Evolutionary conservation across 1,284 basidiomycete genomes (phyloP).

Genomic region (Trametes versicolor): DNA sequence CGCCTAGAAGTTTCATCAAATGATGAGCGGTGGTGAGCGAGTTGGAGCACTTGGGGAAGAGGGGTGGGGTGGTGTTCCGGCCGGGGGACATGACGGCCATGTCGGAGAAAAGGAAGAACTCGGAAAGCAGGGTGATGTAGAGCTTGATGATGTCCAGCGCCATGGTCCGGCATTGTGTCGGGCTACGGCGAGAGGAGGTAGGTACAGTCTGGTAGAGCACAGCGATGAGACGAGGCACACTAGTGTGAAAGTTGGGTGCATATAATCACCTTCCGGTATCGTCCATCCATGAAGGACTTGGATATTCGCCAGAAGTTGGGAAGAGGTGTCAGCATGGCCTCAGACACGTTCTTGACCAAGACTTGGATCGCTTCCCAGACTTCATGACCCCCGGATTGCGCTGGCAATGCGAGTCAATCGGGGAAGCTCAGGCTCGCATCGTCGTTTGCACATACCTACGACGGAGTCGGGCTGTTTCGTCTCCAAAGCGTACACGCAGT

Average conservation of each 20-base stretch:
- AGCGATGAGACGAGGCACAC: not conserved
- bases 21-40: constrained; percentile 88
- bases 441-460: constrained; percentile 60
- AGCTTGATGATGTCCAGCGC: constrained; percentile 90
- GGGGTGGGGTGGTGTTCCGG: constrained; percentile 54
- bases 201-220: constrained; percentile 35
- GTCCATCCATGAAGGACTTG: constrained; percentile 91
- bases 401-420: constrained; percentile 32
- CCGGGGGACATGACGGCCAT: constrained; percentile 65
- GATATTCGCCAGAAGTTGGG: constrained; percentile 96
- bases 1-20: constrained; percentile 81
- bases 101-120: constrained; percentile 92
- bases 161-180: constrained; percentile 90
- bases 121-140: constrained; percentile 87
- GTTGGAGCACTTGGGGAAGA: constrained; percentile 82
- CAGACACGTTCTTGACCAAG: constrained; percentile 77
- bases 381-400: constrained; percentile 63
- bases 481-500: constrained; percentile 66
- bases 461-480: constrained; percentile 69
- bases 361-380: constrained; percentile 86
- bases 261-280: constrained; percentile 79
- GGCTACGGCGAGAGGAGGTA: constrained; percentile 67
- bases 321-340: constrained; percentile 75
- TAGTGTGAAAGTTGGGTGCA: not conserved
- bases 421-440: not conserved